Evolutionary conservation across 768 basidiomycete species (phyloP), one percentile per base, ranked within the genome.

Genomic region (Hysterangium stoloniferum): DNA sequence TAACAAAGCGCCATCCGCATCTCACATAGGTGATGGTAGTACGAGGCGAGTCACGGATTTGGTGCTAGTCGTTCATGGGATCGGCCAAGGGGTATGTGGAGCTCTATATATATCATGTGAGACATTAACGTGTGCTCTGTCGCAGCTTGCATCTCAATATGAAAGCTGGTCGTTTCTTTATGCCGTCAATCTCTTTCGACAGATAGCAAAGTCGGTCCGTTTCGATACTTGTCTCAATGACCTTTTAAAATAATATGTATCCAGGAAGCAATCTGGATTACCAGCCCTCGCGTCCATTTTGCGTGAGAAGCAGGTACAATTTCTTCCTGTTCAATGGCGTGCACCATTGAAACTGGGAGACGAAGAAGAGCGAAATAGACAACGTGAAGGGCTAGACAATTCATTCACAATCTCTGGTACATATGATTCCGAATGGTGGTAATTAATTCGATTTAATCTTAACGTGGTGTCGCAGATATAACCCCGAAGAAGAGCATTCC

Each of bases 111-210:
- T 50, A 19, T 25, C 25, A 29, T 50, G 20, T 34, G 17, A 19
- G n/a, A 24, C 5, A 37, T 40, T 31, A 45, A 25, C 25, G 43
- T n/a, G 12, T 15, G 34, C 29, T 33, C 17, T 15, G 6, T 25
- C 33, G 9, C 34, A 60, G 56, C 58, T 71, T 1, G 68, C 70
- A 6, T 61, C 61, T 3, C 61, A 65, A 27, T 68, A 71, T 52
- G 70, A 73, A 52, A 61, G 64, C 4, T 71, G 68, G 57, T 68
- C 68, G 56, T 73, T 73, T 55, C 64, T 71, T 13, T 71, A 71
- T 51, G 68, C 68, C 12, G 64, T 66, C 8, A 71, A 71, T 52
- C 62, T 68, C 27, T 63, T 71, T 25, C 59, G 70, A 22, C 64
- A 67, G 25, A 62, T 69, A 36, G 59, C 68, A 22, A 54, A 62